Evolutionary conservation across 2,329 filamentous ascomycete genomes (phyloP), one percentile per base, ranked within the genome.

Genomic region (Exophiala spinifera): DNA sequence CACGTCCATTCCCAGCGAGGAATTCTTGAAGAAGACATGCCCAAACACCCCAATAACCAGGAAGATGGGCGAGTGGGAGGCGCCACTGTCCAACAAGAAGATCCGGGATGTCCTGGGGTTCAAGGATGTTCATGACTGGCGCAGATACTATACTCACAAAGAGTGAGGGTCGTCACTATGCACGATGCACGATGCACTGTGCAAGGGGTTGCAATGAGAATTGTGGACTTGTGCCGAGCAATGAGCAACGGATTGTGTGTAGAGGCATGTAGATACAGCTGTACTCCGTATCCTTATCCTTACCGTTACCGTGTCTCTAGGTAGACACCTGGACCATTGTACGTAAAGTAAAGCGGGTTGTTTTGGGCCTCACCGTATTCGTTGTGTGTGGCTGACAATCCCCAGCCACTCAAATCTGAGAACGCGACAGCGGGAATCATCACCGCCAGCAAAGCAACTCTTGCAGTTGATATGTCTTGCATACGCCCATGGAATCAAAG

Each of bases 21-120:
- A 79, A 53, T 81, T 84, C 54, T 62, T 85, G 50, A 70, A 75
- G 62, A 72, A 76, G 62, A 68, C 68, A 8, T 77, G 73, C 50
- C 80, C 81, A 0, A 69, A 74, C 17, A 77, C 75, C 13, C 72
- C 74, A 1, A 72, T 86, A 40, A 81, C 75, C 21, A 69, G 80
- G 46, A 75, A 82, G 54, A 76, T 85, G 77, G 81, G 69, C 0
- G 76, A 79, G 53, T 80, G 70, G 61, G 83, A 86, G 67, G 82
- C 81, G 2, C 83, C 82, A 21, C 67, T 86, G 62, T 80, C 76
- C 46, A 86, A 86, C 63, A 68, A 71, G 61, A 86, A 85, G 73
- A 81, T 83, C 37, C 75, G 72, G 47, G 76, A 81, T 42, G 70
- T 85, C 48, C 62, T 86, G 51, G 81, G 81, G 0, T 86, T 83